A percentile compares a stretch with the other conserved stretches of the same genome.
Evolutionary conservation across 2,329 filamentous ascomycete genomes (phyloP).

Genomic region (Ustilaginoidea virens): DNA sequence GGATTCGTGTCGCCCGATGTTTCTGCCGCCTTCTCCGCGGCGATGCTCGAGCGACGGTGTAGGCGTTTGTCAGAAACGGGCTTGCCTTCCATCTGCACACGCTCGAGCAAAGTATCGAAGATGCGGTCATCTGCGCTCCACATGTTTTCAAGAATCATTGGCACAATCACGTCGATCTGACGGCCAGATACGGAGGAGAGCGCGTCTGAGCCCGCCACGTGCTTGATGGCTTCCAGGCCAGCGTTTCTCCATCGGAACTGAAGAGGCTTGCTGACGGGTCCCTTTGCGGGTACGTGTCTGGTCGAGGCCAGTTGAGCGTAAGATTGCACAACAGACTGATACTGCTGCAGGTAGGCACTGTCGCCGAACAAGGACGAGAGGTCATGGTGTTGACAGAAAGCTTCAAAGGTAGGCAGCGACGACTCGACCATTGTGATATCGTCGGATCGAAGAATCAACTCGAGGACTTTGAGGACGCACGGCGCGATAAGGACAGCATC

Average conservation of each 20-base stretch:
- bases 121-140: slow-evolving; percentile 60
- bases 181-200: slow-evolving; percentile 59
- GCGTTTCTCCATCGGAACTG: slow-evolving; percentile 63
- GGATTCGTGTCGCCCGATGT: slow-evolving; percentile 49
- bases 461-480: slow-evolving; percentile 72
- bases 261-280: slow-evolving; percentile 50
- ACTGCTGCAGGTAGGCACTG: slow-evolving; percentile 66
- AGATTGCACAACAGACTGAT: slow-evolving; percentile 62
- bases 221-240: slow-evolving; percentile 65
- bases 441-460: slow-evolving; percentile 66
- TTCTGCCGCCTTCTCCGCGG: slow-evolving; percentile 53
- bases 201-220: slow-evolving; percentile 64
- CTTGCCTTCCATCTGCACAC: slow-evolving; percentile 53
- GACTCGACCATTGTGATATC: slow-evolving; percentile 91
- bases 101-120: slow-evolving; percentile 51
- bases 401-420: slow-evolving; percentile 71
- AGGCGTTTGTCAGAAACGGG: slow-evolving; percentile 46
- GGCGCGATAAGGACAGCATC: slow-evolving; percentile 80
- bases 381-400: slow-evolving; percentile 81
- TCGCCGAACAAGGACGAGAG: slow-evolving; percentile 73
- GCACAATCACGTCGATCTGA: slow-evolving; percentile 65
- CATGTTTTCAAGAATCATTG: slow-evolving; percentile 74
- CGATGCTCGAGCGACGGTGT: slow-evolving; percentile 60
- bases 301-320: slow-evolving; percentile 72
- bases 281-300: slow-evolving; percentile 33